A percentile compares a stretch with the other conserved stretches of the same genome.
Evolutionary conservation across 2,329 filamentous ascomycete genomes (phyloP).

Genomic region (Tolypocladium ophioglossoides): DNA sequence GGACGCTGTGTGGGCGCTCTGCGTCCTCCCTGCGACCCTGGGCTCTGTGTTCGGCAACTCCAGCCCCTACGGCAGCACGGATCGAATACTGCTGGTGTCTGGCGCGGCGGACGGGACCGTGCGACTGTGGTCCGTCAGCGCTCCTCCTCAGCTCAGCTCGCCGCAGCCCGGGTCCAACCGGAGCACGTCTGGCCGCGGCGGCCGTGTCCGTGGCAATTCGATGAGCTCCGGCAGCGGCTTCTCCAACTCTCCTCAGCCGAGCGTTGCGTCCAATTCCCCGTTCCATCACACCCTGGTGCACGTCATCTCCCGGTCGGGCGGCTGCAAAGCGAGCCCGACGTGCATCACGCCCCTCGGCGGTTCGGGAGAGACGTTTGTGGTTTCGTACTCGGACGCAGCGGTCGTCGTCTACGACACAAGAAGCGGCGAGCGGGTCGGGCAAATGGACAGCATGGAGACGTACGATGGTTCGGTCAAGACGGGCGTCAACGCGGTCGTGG

Average conservation of each 20-base stretch:
- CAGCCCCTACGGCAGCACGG: constrained; percentile 65
- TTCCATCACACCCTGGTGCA: constrained; percentile 86
- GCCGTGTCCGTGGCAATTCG: constrained; percentile 78
- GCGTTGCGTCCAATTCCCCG: constrained; percentile 70
- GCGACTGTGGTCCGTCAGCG: constrained; percentile 88
- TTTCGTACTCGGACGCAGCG: constrained; percentile 82
- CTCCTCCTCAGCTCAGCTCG: constrained; percentile 75
- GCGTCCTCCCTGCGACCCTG: constrained; percentile 76
- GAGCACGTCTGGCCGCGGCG: constrained; percentile 46
- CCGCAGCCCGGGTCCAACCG: constrained; percentile 59
- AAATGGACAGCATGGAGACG: constrained; percentile 89
- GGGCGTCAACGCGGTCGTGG: constrained; percentile 85
- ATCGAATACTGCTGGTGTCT: constrained; percentile 82
- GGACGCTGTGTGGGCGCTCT: constrained; percentile 92
- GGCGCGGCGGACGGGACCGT: constrained; percentile 86
- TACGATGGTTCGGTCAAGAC: constrained; percentile 73
- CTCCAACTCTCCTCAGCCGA: constrained; percentile 82
- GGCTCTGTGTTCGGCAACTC: constrained; percentile 70
- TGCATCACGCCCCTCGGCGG: constrained; percentile 84
- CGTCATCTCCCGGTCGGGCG: constrained; percentile 63
- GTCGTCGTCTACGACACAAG: constrained; percentile 88
- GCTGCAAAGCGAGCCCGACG: constrained; percentile 64
- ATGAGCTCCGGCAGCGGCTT: constrained; percentile 92
- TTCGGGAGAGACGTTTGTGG: constrained; percentile 80
- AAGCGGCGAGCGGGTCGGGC: constrained; percentile 81